Evolutionary conservation across 2,329 filamentous ascomycete genomes (phyloP).

Genomic region (Coniella vitis): DNA sequence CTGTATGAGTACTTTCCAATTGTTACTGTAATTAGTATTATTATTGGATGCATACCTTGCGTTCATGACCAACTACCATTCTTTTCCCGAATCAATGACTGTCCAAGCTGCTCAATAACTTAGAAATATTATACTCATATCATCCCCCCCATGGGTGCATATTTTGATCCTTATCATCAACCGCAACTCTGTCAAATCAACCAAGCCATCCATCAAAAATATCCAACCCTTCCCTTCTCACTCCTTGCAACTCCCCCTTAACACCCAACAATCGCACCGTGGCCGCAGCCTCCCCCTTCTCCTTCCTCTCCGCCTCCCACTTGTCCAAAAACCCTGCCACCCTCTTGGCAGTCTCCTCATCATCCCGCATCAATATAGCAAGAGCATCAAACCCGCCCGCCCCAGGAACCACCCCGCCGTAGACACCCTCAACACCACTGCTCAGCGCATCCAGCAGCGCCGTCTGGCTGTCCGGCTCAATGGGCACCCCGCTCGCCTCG

Average conservation of each 20-base stretch:
- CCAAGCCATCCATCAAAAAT: constrained; percentile 40
- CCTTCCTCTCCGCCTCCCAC: constrained; percentile 53
- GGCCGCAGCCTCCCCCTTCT: constrained; percentile 49
- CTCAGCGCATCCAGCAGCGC: constrained; percentile 70
- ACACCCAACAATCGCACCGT: constrained; percentile 64
- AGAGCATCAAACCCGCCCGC: constrained; percentile 92
- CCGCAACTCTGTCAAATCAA: no score
- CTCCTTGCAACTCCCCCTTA: constrained; percentile 67
- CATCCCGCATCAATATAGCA: constrained; percentile 70
- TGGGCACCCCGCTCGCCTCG: constrained; percentile 64
- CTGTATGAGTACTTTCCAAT: no score
- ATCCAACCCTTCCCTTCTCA: constrained; percentile 37
- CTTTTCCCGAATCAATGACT: no score
- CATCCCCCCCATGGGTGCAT: no score
- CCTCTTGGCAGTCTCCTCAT: constrained; percentile 51
- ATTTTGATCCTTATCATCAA: no score
- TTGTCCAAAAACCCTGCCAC: constrained; percentile 56
- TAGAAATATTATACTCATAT: no score
- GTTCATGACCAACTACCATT: no score
- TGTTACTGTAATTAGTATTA: no score
- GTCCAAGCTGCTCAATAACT: no score
- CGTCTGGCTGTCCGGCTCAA: constrained; percentile 84
- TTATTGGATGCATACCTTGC: no score
- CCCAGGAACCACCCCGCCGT: constrained; percentile 87
- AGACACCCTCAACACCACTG: constrained; percentile 63